These are phyloP conservation scores for Thermothielavioides terrestris DNA, from an alignment of 495 filamentous ascomycete species.

Conservation along the genomic window DNA sequence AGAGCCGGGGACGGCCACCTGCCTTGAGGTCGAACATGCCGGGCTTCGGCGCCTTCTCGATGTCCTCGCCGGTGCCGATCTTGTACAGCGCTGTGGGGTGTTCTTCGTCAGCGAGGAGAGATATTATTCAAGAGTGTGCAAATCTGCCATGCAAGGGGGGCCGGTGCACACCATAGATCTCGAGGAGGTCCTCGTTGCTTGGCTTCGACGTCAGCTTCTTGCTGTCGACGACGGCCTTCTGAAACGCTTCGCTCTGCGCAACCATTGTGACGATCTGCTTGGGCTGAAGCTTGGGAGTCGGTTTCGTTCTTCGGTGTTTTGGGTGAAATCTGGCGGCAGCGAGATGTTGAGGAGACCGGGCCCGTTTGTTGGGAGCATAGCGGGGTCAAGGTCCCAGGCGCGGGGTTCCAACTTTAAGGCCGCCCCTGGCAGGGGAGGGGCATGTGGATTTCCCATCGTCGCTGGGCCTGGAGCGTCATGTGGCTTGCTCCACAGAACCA, in stretches of 20 bases:
- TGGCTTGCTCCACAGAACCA: too few species aligned
- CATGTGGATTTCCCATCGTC: too few species aligned
- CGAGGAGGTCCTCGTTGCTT: slow-evolving; percentile 47
- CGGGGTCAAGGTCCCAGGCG: slow-evolving; percentile 2
- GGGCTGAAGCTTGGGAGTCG: slow-evolving; percentile 33
- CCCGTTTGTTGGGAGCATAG: slow-evolving; percentile 10
- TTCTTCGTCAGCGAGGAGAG: slow-evolving; percentile 6
- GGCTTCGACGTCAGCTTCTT: slow-evolving; percentile 56
- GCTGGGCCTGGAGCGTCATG: slow-evolving; percentile 3
- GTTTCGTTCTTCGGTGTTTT: too few species aligned
- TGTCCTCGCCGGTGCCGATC: slow-evolving; percentile 42
- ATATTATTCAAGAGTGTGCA: too few species aligned
- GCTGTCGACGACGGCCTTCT: slow-evolving; percentile 54
- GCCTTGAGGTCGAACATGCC: slow-evolving; percentile 53
- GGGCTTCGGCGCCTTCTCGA: slow-evolving; percentile 34
- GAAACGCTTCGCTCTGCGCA: slow-evolving; percentile 43
- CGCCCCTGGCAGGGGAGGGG: not conserved
- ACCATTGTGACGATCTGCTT: slow-evolving; percentile 29
- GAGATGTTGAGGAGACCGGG: slow-evolving; percentile 9
- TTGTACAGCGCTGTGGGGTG: slow-evolving; percentile 42
- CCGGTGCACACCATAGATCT: slow-evolving; percentile 36
- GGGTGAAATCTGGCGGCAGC: not conserved
- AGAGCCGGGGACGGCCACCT: slow-evolving; percentile 2
- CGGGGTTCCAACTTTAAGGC: slow-evolving; percentile 6
- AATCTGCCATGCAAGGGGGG: not conserved